Percentiles rank a stretch among this genome's conserved stretches.
phyloP scores from a whole-genome alignment of 2,329 filamentous ascomycete species.

The Colletotrichum camelliae region DNA sequence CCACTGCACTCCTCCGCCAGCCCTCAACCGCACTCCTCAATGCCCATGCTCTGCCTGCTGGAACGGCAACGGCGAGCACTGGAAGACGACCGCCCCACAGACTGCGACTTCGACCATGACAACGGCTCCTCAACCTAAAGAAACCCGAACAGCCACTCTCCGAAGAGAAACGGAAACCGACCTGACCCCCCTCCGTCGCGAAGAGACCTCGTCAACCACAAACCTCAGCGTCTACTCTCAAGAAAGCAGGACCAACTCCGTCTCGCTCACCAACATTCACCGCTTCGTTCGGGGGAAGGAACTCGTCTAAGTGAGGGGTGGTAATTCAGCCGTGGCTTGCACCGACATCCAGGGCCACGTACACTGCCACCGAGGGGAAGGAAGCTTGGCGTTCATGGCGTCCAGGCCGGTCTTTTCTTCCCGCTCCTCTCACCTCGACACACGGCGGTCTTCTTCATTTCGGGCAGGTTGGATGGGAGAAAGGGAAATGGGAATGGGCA shows the following conservation, averaged over 20 bases:
- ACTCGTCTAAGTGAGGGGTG: slow-evolving; percentile 8
- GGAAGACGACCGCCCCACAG: slow-evolving; percentile 10
- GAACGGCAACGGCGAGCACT: slow-evolving; percentile 21
- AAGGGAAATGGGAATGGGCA: background rate
- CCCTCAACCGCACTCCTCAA: slow-evolving; percentile 35
- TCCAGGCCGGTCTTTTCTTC: background rate
- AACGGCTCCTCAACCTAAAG: background rate
- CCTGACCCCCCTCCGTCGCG: slow-evolving; percentile 7
- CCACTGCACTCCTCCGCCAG: slow-evolving; percentile 44
- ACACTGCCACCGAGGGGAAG: background rate
- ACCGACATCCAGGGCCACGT: background rate
- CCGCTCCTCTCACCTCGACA: background rate
- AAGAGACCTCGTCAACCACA: slow-evolving; percentile 5
- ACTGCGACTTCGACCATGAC: background rate
- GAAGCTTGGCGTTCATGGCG: slow-evolving; percentile 5
- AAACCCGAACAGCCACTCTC: background rate
- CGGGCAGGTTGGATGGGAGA: background rate
- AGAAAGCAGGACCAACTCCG: slow-evolving; percentile 7
- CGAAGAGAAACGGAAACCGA: slow-evolving; percentile 14
- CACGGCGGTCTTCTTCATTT: background rate
- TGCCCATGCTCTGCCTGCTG: slow-evolving; percentile 43
- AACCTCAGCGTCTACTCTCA: slow-evolving; percentile 7
- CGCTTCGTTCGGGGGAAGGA: slow-evolving; percentile 9
- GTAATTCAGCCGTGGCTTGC: background rate
- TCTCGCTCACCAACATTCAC: slow-evolving; percentile 7